phyloP scores from a whole-genome alignment of 2,329 filamentous ascomycete genomes.

The Waltergamsia citrina region DNA sequence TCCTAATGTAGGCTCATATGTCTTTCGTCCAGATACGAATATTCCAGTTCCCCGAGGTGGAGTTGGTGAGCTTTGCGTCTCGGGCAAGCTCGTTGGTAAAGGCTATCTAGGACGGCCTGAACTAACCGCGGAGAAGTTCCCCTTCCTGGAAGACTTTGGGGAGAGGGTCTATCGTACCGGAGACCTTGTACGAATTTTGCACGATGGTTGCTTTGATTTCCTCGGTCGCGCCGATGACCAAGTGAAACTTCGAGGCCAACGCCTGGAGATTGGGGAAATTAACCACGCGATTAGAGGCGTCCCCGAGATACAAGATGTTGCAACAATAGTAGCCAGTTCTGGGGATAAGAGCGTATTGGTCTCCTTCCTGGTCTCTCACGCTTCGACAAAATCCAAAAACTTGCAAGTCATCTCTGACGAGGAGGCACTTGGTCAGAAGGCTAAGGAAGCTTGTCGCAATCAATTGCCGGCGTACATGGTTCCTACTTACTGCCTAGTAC shows the following conservation, averaged over 20 bases:
- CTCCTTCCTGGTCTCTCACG: conserved; percentile 50
- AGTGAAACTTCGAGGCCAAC: conserved; percentile 81
- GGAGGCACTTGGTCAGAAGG: conserved; percentile 29
- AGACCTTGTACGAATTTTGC: conserved; percentile 72
- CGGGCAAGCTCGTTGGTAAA: conserved; percentile 77
- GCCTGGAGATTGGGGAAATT: conserved; percentile 85
- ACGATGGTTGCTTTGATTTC: conserved; percentile 80
- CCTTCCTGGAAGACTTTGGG: conserved; percentile 43
- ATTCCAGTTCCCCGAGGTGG: conserved; percentile 66
- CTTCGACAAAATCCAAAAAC: background rate
- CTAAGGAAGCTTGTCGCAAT: conserved; percentile 55
- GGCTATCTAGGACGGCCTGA: conserved; percentile 76
- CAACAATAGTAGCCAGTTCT: conserved; percentile 63
- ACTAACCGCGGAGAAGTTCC: conserved; percentile 71
- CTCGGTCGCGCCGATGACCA: conserved; percentile 84
- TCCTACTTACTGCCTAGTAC: conserved; percentile 68
- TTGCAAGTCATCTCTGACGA: conserved; percentile 17
- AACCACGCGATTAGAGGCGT: conserved; percentile 68
- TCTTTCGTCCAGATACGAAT: conserved; percentile 61
- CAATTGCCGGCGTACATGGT: conserved; percentile 82
- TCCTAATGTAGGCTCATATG: conserved; percentile 76
- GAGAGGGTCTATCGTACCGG: conserved; percentile 78
- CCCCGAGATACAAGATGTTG: conserved; percentile 53
- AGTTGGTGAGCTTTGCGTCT: conserved; percentile 82
- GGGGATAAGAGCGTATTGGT: conserved; percentile 78